A percentile compares a stretch with the other conserved stretches of the same genome.
These are phyloP conservation scores for Pseudocercospora fijiensis DNA, from an alignment of 2,329 filamentous ascomycete species.

Conservation along the genomic window DNA sequence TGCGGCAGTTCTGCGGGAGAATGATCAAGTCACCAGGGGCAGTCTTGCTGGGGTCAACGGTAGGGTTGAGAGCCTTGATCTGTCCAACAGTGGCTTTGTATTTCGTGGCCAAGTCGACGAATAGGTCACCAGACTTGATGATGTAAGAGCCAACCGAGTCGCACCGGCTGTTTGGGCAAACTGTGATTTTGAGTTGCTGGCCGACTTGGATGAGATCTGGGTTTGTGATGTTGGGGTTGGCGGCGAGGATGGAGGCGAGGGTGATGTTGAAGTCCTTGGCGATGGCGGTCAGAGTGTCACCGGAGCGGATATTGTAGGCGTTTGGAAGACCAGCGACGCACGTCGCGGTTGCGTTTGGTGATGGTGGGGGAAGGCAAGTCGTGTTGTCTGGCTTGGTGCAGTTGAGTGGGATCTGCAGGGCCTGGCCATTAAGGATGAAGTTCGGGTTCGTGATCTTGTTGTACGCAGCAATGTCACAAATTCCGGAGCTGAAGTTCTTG, in stretches of 20 bases:
- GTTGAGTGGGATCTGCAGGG: conserved; percentile 34
- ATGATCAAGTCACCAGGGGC: conserved; percentile 20
- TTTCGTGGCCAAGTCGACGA: conserved; percentile 25
- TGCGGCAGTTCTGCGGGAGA: conserved; percentile 19
- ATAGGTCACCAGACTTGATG: conserved; percentile 30
- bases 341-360: conserved; percentile 19
- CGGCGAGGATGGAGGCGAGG: conserved; percentile 22
- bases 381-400: conserved; percentile 30
- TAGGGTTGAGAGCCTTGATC: conserved; percentile 30
- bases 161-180: conserved; percentile 29
- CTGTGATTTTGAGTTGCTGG: conserved; percentile 31
- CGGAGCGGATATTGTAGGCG: conserved; percentile 27
- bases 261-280: conserved; percentile 32
- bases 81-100: conserved; percentile 28
- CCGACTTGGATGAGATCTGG: conserved; percentile 24
- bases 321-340: conserved; percentile 29
- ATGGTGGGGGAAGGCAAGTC: conserved; percentile 22
- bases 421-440: conserved; percentile 33
- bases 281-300: conserved; percentile 29
- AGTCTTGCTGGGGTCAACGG: conserved; percentile 23
- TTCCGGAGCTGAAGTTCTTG: conserved; percentile 25
- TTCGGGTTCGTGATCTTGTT: conserved; percentile 40
- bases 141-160: conserved; percentile 24
- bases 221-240: conserved; percentile 31
- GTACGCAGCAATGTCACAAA: conserved; percentile 30